Evolutionary conservation across 164 flowering plant genomes (phyloP), one percentile per base, ranked within the genome.

Genomic region (Cinnamomum chago): DNA sequence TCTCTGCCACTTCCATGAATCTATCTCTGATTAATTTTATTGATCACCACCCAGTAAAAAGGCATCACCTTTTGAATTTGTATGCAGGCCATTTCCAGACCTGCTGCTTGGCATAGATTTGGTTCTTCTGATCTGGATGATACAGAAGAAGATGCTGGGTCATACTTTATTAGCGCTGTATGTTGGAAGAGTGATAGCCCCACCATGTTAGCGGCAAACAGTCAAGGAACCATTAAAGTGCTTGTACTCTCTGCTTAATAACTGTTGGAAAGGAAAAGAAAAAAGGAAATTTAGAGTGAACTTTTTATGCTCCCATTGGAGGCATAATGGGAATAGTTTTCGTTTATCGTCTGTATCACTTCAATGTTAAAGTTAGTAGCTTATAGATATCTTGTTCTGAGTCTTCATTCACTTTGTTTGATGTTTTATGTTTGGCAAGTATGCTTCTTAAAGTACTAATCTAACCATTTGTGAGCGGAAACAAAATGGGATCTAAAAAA

Each of bases 161-260:
- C 97, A 23, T 87, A 90, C 78, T 96, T 96, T 81, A 92, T 91
- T 58, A 94, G 98, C 72, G 96, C 97, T 15, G 99, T 96, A 1
- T 91, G 98, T 82, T 96, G 99, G 97, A 96, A 96, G 85, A 91
- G 95, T 58, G 96, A 92, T 76, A 89, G 92, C 79, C 90, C 98
- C 15, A 94, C 97, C 0, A 85, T 96, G 83, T 77, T 94, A 76
- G 83, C 97, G 15, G 99, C 99, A 5, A 96, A 94, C 76, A 96
- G 98, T 79, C 95, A 88, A 80, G 99, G 99, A 74, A 94, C 93
- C 2, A 92, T 94, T n/a, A 94, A 92, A 78, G 97, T 94, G 17
- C 89, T 94, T 40, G 89, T 89, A 12, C 94, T 96, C 73, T 90
- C 97, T 5, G 86, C 94, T 65, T 95, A 78, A 87, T 65, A 33